Conservation (phyloP, 768 basidiomycete genomes). For the Rhodotorula sphaerocarpa region DNA sequence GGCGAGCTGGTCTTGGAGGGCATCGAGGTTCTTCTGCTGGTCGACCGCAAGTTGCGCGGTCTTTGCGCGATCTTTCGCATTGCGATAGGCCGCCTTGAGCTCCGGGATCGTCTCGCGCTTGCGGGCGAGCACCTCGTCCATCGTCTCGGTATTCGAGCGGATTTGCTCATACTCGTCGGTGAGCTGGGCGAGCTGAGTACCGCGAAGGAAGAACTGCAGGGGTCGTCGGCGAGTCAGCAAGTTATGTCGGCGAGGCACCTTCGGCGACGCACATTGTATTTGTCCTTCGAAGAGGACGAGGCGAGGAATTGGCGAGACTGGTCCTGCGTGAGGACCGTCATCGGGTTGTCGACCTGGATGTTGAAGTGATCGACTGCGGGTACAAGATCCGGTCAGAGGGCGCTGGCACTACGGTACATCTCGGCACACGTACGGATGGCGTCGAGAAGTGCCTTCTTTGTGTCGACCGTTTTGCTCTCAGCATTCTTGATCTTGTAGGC, state of each 20-base stretch:
- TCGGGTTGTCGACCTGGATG: slow-evolving; percentile 81
- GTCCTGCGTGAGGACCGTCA: slow-evolving; percentile 81
- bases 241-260: background rate
- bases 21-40: slow-evolving; percentile 48
- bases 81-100: slow-evolving; percentile 54
- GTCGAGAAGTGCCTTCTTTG: slow-evolving; percentile 72
- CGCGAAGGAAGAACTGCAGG: slow-evolving; percentile 78
- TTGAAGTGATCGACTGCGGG: slow-evolving; percentile 71
- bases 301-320: slow-evolving; percentile 74
- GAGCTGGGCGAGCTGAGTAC: slow-evolving; percentile 82
- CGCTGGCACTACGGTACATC: background rate
- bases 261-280: slow-evolving; percentile 70
- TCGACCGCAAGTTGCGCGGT: slow-evolving; percentile 66
- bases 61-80: slow-evolving; percentile 56
- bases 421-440: slow-evolving; percentile 52
- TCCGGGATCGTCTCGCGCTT: slow-evolving; percentile 75
- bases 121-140: slow-evolving; percentile 56
- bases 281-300: slow-evolving; percentile 67
- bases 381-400: background rate
- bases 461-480: slow-evolving; percentile 59
- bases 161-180: slow-evolving; percentile 76
- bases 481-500: slow-evolving; percentile 70
- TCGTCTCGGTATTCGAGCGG: slow-evolving; percentile 61
- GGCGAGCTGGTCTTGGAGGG: slow-evolving; percentile 29
- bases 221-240: slow-evolving; percentile 54